Conservation (phyloP, 331 rosid genomes). For the Dryas integrifolia region DNA sequence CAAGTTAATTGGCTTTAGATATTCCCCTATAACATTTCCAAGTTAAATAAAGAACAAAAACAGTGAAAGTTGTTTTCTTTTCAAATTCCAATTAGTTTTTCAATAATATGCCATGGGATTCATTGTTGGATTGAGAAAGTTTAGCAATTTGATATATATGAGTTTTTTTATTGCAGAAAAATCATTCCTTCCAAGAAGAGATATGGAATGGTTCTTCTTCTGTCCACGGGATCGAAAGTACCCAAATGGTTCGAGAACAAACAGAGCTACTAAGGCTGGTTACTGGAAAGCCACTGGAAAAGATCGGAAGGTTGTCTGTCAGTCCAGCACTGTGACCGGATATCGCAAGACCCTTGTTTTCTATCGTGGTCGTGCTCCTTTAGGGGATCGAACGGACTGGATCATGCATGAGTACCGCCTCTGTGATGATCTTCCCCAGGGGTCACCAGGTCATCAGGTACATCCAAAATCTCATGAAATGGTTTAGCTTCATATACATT, state of each 20-base stretch:
- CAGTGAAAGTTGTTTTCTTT: slow-evolving; percentile 12
- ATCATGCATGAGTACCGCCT: slow-evolving; percentile 95
- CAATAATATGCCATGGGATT: not conserved
- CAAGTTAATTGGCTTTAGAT: slow-evolving; percentile 26
- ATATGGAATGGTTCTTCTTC: slow-evolving; percentile 97
- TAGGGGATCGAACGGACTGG: slow-evolving; percentile 83
- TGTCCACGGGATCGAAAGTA: slow-evolving; percentile 87
- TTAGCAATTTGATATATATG: slow-evolving; percentile 15
- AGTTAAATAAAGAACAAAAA: slow-evolving; percentile 2
- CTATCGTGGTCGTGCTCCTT: slow-evolving; percentile 85
- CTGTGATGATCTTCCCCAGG: slow-evolving; percentile 52
- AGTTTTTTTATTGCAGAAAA: slow-evolving; percentile 50
- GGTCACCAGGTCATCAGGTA: slow-evolving; percentile 59
- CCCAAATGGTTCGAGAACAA: slow-evolving; percentile 88
- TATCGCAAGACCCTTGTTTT: slow-evolving; percentile 87
- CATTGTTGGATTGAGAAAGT: not conserved
- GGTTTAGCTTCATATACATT: not conserved
- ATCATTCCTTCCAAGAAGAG: slow-evolving; percentile 76
- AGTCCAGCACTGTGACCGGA: slow-evolving; percentile 48
- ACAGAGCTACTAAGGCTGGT: slow-evolving; percentile 91
- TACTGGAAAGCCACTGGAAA: slow-evolving; percentile 99
- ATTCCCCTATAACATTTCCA: slow-evolving; percentile 15
- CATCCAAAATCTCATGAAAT: not conserved
- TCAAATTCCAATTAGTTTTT: not conserved
- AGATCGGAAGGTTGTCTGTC: slow-evolving; percentile 68